Base-by-base conservation (phyloP, 179 eudicot species). In the Gypsophila paniculata region DNA sequence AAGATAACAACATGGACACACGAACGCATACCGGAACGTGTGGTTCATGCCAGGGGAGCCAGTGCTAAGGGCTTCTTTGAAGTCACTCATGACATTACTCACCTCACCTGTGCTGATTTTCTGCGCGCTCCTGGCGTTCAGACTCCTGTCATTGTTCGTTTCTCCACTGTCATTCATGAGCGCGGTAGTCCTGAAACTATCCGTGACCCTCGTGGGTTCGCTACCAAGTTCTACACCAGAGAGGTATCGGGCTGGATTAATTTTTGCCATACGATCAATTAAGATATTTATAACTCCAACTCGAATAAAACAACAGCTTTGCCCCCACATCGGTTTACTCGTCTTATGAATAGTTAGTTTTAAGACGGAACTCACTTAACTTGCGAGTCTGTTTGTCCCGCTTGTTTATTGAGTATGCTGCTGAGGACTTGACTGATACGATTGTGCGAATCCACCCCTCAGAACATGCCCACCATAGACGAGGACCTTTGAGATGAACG, bases 31-130 rank as follows among this genome's bases (percentile, higher is more conserved):
- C 86, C 86, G 10, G 86, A 83, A 69, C 86, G 86, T 66, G 86
- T 83, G 46, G 86, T 83, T 13, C 86, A 83, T 71, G 86, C 86
- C 21, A 81, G 86, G 65, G 86, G 86, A 34, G 86, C 86, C n/a
- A 83, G 84, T 75, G 86, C 86, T 32, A 81, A 83, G 78, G 86
- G 86, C 0, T 83, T 83, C 46, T 83, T 83, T 42, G 86, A 83
- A 67, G 84, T 81, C 11, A 83, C 86, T 29, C 82, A 83, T 74
- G 86, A 83, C 36, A 42, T 83, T 59, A 49, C 84, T 15, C 75
- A 83, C 63, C 84, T 83, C 62, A 81, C 86, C n/a, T 83, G 86
- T 74, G 86, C 86, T 67, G 86, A 83, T 71, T 83, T 83, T 68
- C 71, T 83, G 51, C 80, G 86, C 32, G 77, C 84, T 10, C 84